phyloP scores from a whole-genome alignment of 2,329 filamentous ascomycete genomes.

The Phialophora expanda region DNA sequence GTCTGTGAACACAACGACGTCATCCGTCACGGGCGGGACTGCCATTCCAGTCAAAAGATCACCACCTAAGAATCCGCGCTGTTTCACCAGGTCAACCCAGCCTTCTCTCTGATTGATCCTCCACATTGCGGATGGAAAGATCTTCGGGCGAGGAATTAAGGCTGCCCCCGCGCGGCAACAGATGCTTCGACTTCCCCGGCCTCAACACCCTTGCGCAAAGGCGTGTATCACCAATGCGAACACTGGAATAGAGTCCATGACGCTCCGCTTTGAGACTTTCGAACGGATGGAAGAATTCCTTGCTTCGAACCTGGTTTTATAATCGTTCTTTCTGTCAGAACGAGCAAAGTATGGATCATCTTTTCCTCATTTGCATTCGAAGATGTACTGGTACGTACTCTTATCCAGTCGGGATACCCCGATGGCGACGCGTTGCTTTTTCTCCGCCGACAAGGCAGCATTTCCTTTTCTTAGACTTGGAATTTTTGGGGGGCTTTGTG shows the following conservation, averaged over 20 bases:
- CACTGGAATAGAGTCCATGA: not conserved
- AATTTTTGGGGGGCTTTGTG: constrained; percentile 7
- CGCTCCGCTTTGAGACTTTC: not conserved
- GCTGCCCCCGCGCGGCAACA: constrained; percentile 26
- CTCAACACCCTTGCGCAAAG: not conserved
- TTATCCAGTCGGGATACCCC: constrained; percentile 19
- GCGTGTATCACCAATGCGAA: not conserved
- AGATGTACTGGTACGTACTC: constrained; percentile 31
- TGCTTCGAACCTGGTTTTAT: not conserved
- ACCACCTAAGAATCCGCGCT: constrained; percentile 13
- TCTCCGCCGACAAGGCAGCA: constrained; percentile 28
- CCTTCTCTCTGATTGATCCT: constrained; percentile 18
- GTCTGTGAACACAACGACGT: constrained; percentile 25
- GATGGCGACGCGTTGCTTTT: constrained; percentile 29
- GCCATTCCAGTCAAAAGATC: constrained; percentile 28
- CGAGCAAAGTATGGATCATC: constrained; percentile 12
- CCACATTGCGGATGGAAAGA: constrained; percentile 8
- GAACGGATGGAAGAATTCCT: not conserved
- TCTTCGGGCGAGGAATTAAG: constrained; percentile 20
- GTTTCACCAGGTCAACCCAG: constrained; percentile 25
- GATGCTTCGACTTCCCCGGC: constrained; percentile 1
- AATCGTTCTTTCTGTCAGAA: not conserved
- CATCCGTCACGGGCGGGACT: constrained; percentile 17
- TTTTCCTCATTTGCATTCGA: constrained; percentile 31
- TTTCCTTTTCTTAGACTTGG: constrained; percentile 18